Conservation (phyloP, 2,329 filamentous ascomycete genomes). For the Amesomyces nigricolor region DNA sequence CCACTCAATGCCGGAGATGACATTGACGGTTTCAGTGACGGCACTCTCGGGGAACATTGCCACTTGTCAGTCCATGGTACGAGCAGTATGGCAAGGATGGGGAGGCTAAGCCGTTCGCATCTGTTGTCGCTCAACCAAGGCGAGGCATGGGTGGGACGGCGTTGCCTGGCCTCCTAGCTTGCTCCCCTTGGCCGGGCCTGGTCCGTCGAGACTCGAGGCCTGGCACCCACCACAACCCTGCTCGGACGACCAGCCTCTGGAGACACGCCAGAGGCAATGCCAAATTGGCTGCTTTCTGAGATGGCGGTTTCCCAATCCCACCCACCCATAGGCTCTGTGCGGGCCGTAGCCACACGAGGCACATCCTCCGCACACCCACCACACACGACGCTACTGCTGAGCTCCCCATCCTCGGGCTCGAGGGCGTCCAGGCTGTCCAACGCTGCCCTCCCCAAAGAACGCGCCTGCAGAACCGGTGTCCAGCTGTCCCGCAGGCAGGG, state of each 20-base stretch:
- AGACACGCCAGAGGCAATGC: constrained; percentile 9
- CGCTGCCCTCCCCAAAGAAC: constrained; percentile 1
- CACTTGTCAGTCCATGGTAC: constrained; percentile 33
- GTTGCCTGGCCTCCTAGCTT: constrained; percentile 27
- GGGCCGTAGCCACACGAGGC: constrained; percentile 14
- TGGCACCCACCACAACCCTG: constrained; percentile 9
- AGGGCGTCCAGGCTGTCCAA: constrained; percentile 15
- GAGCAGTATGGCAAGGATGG: constrained; percentile 24
- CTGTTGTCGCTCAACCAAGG: constrained; percentile 22
- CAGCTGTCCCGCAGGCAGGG: constrained; percentile 17
- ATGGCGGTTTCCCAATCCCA: constrained; percentile 10
- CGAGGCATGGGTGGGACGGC: constrained; percentile 21
- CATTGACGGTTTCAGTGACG: constrained; percentile 25
- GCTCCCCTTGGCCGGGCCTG: constrained; percentile 13
- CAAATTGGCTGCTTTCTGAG: constrained; percentile 12
- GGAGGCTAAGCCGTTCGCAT: constrained; percentile 26
- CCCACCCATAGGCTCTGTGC: constrained; percentile 9
- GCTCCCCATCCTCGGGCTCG: constrained; percentile 11
- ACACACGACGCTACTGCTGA: constrained; percentile 5
- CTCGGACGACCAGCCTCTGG: constrained; percentile 16
- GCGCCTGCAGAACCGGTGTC: constrained; percentile 20
- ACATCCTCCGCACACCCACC: background rate
- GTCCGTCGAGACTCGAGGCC: constrained; percentile 16
- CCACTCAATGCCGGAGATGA: constrained; percentile 21
- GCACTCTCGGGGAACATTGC: constrained; percentile 29